A percentile compares a stretch with the other conserved stretches of the same genome.
These are phyloP conservation scores for Kwoniella dejecticola DNA, from an alignment of 768 basidiomycete genomes.

Conservation along the genomic window DNA sequence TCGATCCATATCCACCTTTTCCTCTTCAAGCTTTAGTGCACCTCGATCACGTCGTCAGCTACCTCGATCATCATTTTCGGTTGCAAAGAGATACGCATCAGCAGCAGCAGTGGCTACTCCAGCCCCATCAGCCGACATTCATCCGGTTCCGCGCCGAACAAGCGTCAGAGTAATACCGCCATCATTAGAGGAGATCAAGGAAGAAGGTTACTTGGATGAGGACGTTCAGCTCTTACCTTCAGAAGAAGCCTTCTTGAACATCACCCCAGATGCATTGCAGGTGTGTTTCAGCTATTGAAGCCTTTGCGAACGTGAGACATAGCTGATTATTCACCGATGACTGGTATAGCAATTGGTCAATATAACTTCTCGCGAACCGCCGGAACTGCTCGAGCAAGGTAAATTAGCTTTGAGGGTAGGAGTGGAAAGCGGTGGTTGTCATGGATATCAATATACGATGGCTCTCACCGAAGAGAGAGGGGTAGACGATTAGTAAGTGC, in stretches of 20 bases:
- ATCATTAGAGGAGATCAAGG: constrained; percentile 43
- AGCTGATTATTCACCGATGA: neutral
- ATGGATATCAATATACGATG: constrained; percentile 96
- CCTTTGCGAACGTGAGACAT: neutral
- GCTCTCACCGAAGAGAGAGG: constrained; percentile 67
- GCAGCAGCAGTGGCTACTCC: constrained; percentile 17
- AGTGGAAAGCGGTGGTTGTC: constrained; percentile 93
- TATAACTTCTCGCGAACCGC: constrained; percentile 67
- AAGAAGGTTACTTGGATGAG: constrained; percentile 50
- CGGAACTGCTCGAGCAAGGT: constrained; percentile 57
- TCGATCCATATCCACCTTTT: neutral
- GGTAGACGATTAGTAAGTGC: constrained; percentile 81
- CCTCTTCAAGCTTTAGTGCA: neutral
- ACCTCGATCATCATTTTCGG: too few relatives aligned
- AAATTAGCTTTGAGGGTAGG: constrained; percentile 73
- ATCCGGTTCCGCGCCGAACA: constrained; percentile 1
- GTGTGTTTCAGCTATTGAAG: constrained; percentile 26
- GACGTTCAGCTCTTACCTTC: constrained; percentile 41
- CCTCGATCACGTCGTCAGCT: too few relatives aligned
- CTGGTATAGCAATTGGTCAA: constrained; percentile 68
- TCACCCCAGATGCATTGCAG: constrained; percentile 46
- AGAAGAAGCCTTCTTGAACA: constrained; percentile 39
- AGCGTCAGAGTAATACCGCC: constrained; percentile 43
- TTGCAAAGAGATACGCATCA: constrained; percentile 5
- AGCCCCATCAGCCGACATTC: constrained; percentile 10